phyloP scores from a whole-genome alignment of 2,329 filamentous ascomycete genomes.

The Apiospora saccharicola region DNA sequence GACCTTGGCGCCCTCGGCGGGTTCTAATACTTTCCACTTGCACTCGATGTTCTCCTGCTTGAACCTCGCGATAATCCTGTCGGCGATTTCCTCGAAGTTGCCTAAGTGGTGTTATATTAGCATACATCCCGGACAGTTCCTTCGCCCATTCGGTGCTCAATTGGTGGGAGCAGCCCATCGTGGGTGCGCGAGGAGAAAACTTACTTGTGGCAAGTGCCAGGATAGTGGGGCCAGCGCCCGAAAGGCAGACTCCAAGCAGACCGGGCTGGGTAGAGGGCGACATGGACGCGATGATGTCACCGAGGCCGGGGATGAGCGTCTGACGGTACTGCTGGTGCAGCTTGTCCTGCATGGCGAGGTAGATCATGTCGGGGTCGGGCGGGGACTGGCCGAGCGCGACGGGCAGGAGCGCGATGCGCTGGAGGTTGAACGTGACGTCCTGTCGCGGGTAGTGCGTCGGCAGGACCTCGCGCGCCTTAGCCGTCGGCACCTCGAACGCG shows the following conservation, averaged over 20 bases:
- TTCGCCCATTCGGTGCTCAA: neutral
- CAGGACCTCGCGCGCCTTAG: slow-evolving; percentile 85
- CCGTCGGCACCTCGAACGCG: slow-evolving; percentile 94
- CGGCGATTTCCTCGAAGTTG: slow-evolving; percentile 87
- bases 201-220: slow-evolving; percentile 83
- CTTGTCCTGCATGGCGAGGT: slow-evolving; percentile 98
- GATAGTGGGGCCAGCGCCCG: slow-evolving; percentile 94
- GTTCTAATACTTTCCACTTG: slow-evolving; percentile 87
- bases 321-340: slow-evolving; percentile 97
- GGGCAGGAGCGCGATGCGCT: slow-evolving; percentile 89
- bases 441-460: slow-evolving; percentile 80
- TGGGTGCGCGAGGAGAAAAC: neutral
- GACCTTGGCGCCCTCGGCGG: slow-evolving; percentile 72
- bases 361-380: slow-evolving; percentile 91
- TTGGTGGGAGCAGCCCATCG: neutral
- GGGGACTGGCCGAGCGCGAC: slow-evolving; percentile 89
- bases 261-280: slow-evolving; percentile 87
- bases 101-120: neutral
- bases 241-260: slow-evolving; percentile 91
- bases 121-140: too few species aligned
- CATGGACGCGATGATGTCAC: slow-evolving; percentile 89
- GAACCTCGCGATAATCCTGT: slow-evolving; percentile 79
- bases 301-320: slow-evolving; percentile 87
- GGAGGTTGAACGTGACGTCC: slow-evolving; percentile 92
- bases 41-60: slow-evolving; percentile 77